A percentile compares a stretch with the other conserved stretches of the same genome.
These are phyloP conservation scores for Quercus lobata DNA, from an alignment of 331 rosid genomes.

Conservation along the genomic window DNA sequence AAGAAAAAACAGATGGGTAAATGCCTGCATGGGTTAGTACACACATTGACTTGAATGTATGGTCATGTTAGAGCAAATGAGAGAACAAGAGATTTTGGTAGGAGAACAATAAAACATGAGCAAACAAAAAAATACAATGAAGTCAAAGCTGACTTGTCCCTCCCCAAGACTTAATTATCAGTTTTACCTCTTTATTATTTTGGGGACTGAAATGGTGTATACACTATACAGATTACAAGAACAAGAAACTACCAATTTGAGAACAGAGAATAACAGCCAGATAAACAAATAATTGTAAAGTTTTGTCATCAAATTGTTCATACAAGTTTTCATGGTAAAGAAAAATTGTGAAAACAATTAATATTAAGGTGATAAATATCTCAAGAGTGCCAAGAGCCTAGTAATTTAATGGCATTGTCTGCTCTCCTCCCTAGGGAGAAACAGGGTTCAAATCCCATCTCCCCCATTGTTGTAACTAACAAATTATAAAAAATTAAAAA, in stretches of 20 bases:
- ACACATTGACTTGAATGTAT: neutral
- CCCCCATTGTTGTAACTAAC: no score
- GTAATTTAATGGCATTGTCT: no score
- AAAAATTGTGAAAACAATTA: neutral
- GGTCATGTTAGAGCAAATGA: neutral
- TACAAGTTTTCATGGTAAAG: neutral
- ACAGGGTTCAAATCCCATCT: no score
- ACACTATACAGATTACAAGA: neutral
- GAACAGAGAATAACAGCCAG: neutral
- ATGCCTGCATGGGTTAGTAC: neutral
- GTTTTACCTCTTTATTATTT: neutral
- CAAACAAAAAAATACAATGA: neutral
- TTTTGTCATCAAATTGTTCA: neutral
- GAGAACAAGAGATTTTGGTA: neutral
- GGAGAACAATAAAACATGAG: neutral
- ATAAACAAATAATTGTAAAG: neutral
- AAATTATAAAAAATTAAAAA: no score
- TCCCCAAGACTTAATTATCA: neutral
- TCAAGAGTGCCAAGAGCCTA: no score
- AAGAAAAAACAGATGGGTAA: neutral
- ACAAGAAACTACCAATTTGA: neutral
- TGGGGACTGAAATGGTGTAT: no score
- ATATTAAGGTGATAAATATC: conserved; percentile 1
- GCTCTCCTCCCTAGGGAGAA: no score
- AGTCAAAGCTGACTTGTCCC: neutral